Evolutionary conservation across 495 filamentous ascomycete species (phyloP), one percentile per base, ranked within the genome.

Genomic region (Aspergillus homomorphus): DNA sequence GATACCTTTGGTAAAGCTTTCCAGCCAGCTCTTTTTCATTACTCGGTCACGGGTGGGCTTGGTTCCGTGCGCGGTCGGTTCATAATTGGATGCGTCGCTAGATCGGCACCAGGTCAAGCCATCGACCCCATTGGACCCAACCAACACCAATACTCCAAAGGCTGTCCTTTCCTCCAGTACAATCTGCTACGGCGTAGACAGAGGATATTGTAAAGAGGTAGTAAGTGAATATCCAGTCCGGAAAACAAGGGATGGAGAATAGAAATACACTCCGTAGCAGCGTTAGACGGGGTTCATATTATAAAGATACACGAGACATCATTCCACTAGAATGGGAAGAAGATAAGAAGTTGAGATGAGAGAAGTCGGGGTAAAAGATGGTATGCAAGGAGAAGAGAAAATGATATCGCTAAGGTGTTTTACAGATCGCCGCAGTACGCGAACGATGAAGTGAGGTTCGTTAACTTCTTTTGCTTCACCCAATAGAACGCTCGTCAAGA

Each of bases 251-350:
- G 22, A 30, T 38, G 33, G 33, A n/a, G 14, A 51, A 30, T 7
- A 28, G 30, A 26, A 51, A 28, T 51, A 51, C 48, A 51, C 30
- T 28, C 48, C 48, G 28, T 51, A 18, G 48, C 23, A 23, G 48
- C 48, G 48, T 51, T 26, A 51, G 24, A 24, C 30, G 23, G 20
- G n/a, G 30, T 12, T 51, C 23, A 28, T 30, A 30, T 30, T 51
- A 24, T 16, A 50, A 9, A 38, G 33, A n/a, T 14, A 38, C 33
- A 38, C 33, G 10, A 38, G 33, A 38, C 33, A 38, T 38, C 33
- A 12, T 38, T 38, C 33, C 33, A 38, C 33, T 9, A 48, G 23
- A 26, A 15, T n/a, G 8, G 19, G 14, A 16, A 24, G 46, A 26
- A 22, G 24, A 6, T 10, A 24, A 50, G 16, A 24, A 24, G 46